phyloP scores from a whole-genome alignment of 108 stramenopile species.

The Stephanodiscus triporus region DNA sequence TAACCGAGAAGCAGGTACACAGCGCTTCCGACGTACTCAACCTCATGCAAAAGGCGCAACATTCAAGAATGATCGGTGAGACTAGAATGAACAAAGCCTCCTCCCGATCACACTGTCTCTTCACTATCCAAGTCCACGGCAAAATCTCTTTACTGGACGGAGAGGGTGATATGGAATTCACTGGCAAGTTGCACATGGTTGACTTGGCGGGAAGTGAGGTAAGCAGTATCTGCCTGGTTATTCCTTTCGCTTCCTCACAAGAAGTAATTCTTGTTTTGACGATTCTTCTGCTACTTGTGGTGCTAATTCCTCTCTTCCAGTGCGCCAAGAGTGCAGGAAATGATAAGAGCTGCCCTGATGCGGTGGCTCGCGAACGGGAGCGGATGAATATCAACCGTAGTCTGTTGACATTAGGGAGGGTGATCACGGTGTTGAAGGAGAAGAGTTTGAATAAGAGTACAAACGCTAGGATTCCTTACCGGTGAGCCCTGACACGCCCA shows the following conservation, averaged over 20 bases:
- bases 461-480: constrained; percentile 53
- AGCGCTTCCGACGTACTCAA: constrained; percentile 74
- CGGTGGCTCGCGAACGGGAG: constrained; percentile 71
- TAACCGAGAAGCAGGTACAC: constrained; percentile 78
- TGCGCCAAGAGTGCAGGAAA: constrained; percentile 52
- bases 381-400: constrained; percentile 79
- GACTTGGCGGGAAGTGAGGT: constrained; percentile 86
- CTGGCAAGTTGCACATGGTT: constrained; percentile 93
- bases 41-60: constrained; percentile 83
- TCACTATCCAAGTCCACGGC: constrained; percentile 73
- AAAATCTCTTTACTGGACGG: constrained; percentile 63
- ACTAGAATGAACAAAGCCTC: constrained; percentile 95
- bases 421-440: constrained; percentile 73
- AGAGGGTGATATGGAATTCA: constrained; percentile 72
- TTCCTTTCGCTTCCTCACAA: not conserved
- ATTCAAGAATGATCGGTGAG: constrained; percentile 89
- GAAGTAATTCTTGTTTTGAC: not conserved
- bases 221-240: not conserved
- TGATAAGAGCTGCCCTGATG: constrained; percentile 45
- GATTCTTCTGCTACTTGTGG: not conserved
- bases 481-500: constrained; percentile 29
- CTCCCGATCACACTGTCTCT: constrained; percentile 92
- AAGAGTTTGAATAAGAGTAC: constrained; percentile 50
- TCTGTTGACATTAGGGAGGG: constrained; percentile 76
- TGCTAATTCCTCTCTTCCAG: no score